phyloP scores from a whole-genome alignment of 345 rosid genomes.

The Acer saccharum region DNA sequence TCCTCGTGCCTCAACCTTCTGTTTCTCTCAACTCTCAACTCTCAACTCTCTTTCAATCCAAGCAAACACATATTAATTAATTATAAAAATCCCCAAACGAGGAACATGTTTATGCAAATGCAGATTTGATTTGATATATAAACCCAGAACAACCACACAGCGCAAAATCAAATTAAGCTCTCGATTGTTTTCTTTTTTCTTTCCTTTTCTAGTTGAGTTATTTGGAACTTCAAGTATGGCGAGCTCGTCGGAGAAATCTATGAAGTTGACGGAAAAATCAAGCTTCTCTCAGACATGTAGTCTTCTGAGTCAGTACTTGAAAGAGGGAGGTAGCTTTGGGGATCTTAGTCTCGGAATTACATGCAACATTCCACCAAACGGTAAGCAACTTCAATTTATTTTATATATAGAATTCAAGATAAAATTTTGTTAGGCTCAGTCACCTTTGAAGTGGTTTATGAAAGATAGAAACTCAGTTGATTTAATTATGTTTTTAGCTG shows the following conservation, averaged over 20 bases:
- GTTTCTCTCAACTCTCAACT: background rate
- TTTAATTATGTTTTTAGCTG: background rate
- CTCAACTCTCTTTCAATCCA: background rate
- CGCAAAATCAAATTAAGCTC: background rate
- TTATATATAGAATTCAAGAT: no score
- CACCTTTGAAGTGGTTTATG: no score
- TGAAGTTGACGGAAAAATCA: conserved; percentile 38
- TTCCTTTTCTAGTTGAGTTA: no score
- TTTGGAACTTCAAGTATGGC: conserved; percentile 40
- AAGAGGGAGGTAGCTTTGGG: conserved; percentile 70
- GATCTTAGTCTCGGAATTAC: conserved; percentile 72
- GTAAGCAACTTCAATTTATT: conserved; percentile 25
- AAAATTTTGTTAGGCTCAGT: no score
- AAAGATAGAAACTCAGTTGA: no score
- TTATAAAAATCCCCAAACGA: no score
- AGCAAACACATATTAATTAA: background rate
- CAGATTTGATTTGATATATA: background rate
- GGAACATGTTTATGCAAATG: background rate
- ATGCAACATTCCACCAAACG: conserved; percentile 46
- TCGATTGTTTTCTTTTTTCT: background rate
- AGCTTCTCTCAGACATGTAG: conserved; percentile 71
- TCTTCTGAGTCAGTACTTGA: conserved; percentile 73
- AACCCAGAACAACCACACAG: background rate
- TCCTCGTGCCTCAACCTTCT: conserved; percentile 50
- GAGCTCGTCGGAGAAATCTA: conserved; percentile 49